Base-by-base conservation (phyloP, 257 asterid species). In the Euphrasia confusa region DNA sequence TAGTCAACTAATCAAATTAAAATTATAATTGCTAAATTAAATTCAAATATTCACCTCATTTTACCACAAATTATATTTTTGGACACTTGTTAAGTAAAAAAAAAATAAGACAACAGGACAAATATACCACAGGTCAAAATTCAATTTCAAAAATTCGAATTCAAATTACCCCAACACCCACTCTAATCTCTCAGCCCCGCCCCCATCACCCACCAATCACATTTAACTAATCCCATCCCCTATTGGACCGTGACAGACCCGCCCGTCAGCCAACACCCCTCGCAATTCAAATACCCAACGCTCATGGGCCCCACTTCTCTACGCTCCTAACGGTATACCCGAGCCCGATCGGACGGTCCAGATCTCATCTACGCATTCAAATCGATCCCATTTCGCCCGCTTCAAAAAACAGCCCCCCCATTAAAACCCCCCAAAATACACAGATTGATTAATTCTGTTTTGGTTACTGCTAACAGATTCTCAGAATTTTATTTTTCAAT, bases 321-420 rank as follows among this genome's bases (percentile, higher is more conserved):
- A 84, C 89, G 85, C 85, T 80, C 88, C 91, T 49, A 82, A 84
- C 88, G 90, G 66, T 53, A 79, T 77, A 80, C 83, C 75, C 63
- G 33, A 65, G 28, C 42, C 13, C 0, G 10, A 82, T 77, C 80
- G 35, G 27, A 85, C 96, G 94, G 87, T 21, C 71, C 64, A 42
- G 84, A 83, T 79, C 60, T 79, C 60, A 11, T 50, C 64, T 67
- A 30, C 63, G 0, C 69, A 62, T 79, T 82, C 81, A 80, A 82
- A 82, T 76, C 76, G 27, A n/a, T 58, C 37, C 37, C 47, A 14
- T 65, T 66, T 74, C 68, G 66, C 91, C 81, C 83, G 81, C 89
- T 83, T 77, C 82, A 72, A 76, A 80, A 76, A 78, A 72, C 24
- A 21, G 24, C 1, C 24, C 11, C 42, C 42, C 42, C 10, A 7